These are phyloP conservation scores for Cyphellophora europaea DNA, from an alignment of 2,329 filamentous ascomycete species.

Conservation along the genomic window DNA sequence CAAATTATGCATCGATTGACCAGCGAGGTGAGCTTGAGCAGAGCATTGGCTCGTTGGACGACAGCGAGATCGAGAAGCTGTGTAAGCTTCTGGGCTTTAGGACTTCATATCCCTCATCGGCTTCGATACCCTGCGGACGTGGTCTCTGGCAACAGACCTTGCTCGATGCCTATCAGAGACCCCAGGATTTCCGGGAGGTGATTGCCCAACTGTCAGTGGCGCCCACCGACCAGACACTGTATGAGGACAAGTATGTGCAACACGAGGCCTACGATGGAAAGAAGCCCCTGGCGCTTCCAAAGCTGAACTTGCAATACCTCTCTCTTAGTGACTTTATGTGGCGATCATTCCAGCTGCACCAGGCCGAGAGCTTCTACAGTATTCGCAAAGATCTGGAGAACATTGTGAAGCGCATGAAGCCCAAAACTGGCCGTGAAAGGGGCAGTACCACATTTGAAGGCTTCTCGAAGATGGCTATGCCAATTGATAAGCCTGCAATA, in stretches of 20 bases:
- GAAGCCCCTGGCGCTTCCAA: conserved; percentile 78
- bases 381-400: conserved; percentile 87
- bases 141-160: conserved; percentile 54
- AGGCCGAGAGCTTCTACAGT: conserved; percentile 85
- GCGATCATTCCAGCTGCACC: conserved; percentile 81
- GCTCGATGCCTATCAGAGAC: conserved; percentile 64
- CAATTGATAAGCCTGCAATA: conserved; percentile 76
- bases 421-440: conserved; percentile 54
- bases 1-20: conserved; percentile 84
- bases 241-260: conserved; percentile 67
- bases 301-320: conserved; percentile 90
- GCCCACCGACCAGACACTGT: conserved; percentile 75
- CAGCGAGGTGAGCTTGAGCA: conserved; percentile 67
- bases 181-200: conserved; percentile 71
- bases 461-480: conserved; percentile 84
- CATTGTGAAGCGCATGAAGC: conserved; percentile 67
- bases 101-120: conserved; percentile 67
- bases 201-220: conserved; percentile 62
- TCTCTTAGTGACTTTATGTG: conserved; percentile 95
- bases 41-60: conserved; percentile 63
- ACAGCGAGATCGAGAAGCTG: conserved; percentile 63
- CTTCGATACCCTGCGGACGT: conserved; percentile 54
- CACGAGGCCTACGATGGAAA: conserved; percentile 85
- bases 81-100: conserved; percentile 66
- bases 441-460: conserved; percentile 64